Conservation (phyloP, 805 yeast species). For the Ogataea wickerhamii region DNA sequence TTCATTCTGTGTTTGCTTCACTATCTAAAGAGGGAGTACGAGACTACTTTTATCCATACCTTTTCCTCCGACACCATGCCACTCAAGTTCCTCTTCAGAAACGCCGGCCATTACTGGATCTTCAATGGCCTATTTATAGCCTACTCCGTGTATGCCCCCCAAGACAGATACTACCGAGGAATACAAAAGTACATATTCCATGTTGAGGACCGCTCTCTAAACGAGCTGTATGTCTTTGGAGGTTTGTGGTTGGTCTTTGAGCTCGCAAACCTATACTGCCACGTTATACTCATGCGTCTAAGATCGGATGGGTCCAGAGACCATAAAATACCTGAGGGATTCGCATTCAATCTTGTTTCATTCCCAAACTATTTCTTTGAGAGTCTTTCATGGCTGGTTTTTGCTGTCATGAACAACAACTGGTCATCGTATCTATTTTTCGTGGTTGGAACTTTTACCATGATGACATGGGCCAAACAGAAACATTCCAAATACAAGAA, state of each 20-base stretch:
- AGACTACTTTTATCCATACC: conserved; percentile 77
- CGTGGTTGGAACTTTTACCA: conserved; percentile 69
- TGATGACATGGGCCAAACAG: conserved; percentile 89
- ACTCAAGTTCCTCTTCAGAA: conserved; percentile 76
- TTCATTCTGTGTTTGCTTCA: conserved; percentile 63
- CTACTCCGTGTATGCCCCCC: conserved; percentile 30
- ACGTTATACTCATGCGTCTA: conserved; percentile 57
- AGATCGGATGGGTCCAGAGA: conserved; percentile 55
- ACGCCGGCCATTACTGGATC: conserved; percentile 91
- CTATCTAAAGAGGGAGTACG: conserved; percentile 83
- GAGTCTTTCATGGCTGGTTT: conserved; percentile 66
- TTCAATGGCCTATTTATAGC: conserved; percentile 61
- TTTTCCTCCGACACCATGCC: conserved; percentile 96
- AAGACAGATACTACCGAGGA: conserved; percentile 18
- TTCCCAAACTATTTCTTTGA: conserved; percentile 96
- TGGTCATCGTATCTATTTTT: conserved; percentile 72
- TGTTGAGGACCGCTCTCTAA: conserved; percentile 39
- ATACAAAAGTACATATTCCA: conserved; percentile 37
- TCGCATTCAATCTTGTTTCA: conserved; percentile 75
- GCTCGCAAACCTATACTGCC: conserved; percentile 68
- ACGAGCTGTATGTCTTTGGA: conserved; percentile 33
- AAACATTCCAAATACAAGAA: conserved; percentile 68
- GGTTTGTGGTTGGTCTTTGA: conserved; percentile 59
- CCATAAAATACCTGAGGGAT: conserved; percentile 76
- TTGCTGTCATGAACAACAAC: conserved; percentile 71